Base-by-base conservation (phyloP, 352 stramenopile genomes). In the Globisporangium viniferum region DNA sequence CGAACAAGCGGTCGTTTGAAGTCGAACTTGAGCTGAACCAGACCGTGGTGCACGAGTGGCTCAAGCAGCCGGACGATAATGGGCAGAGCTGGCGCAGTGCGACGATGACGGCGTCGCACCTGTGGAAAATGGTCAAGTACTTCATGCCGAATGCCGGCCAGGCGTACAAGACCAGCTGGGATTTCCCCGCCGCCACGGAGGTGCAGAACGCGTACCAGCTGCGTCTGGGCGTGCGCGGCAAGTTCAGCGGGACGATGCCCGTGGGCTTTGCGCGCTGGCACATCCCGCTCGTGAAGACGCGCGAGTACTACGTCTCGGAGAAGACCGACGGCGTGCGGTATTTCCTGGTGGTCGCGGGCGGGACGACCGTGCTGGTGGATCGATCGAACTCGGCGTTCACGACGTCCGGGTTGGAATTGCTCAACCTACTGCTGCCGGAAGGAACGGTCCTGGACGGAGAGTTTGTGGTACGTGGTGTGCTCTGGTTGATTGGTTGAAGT, bases 281-380 rank as follows among this genome's bases (percentile, higher is more conserved):
- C 69, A 94, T 97, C 58, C 85, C 88, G 41, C 67, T 91, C n/a
- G 86, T 96, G 49, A 86, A 91, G 70, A 80, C 84, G 48, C 76
- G 81, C 49, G 89, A 94, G 66, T 97, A 97, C 69, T 95, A 86
- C 68, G 82, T 96, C 10, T 94, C 89, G 10, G 91, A 97, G 73
- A 97, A 97, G 78, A 97, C 91, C 6, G 91, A 97, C 67, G 91
- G 90, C 29, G 89, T 97, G 64, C 87, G 91, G 35, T 97, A 97
- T 58, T 96, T 97, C 57, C 79, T 97, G 15, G 86, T 97, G 55
- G 84, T 94, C 51, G 82, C 89, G 0, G 84, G 77, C 48, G 84
- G 79, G 46, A 87, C 73, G 1, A 79, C 85, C 0, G 85, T 90
- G 56, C 70, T 96, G 2, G 77, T 96, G 31, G 88, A 96, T 69